phyloP scores from a whole-genome alignment of 306 rosid genomes.

The Benincasa hispida region DNA sequence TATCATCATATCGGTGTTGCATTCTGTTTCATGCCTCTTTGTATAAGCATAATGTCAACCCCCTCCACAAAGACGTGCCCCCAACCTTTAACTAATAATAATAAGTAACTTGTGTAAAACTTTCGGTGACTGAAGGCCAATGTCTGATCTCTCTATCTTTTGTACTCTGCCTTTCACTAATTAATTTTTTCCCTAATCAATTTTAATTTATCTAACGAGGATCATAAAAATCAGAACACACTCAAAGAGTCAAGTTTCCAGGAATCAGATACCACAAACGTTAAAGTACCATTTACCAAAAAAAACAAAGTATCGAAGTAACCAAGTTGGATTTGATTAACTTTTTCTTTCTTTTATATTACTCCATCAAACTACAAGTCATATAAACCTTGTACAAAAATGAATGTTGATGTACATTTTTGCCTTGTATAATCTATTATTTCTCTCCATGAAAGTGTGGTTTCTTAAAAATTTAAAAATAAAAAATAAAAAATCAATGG shows the following conservation, averaged over 20 bases:
- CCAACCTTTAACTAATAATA: not conserved
- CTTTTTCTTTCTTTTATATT: not conserved
- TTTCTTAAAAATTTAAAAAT: not conserved
- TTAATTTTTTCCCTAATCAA: not conserved
- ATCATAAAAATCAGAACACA: not conserved
- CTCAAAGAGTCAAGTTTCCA: not conserved
- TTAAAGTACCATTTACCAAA: no score
- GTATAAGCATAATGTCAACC: not conserved
- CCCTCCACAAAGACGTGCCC: not conserved
- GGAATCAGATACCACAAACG: not conserved
- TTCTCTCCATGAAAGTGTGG: not conserved
- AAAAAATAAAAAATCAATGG: not conserved
- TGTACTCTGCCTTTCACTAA: not conserved
- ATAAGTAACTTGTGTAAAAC: not conserved
- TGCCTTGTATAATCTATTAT: not conserved
- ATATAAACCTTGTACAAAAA: not conserved
- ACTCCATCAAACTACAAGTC: not conserved
- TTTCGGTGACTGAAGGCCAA: not conserved
- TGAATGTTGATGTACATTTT: no score
- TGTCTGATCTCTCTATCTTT: not conserved
- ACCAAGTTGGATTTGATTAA: not conserved
- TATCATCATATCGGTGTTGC: no score
- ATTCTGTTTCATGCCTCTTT: not conserved
- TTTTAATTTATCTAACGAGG: not conserved
- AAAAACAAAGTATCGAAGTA: not conserved